Base-by-base conservation (phyloP, 495 filamentous ascomycete species). In the Penicillium ucsense region DNA sequence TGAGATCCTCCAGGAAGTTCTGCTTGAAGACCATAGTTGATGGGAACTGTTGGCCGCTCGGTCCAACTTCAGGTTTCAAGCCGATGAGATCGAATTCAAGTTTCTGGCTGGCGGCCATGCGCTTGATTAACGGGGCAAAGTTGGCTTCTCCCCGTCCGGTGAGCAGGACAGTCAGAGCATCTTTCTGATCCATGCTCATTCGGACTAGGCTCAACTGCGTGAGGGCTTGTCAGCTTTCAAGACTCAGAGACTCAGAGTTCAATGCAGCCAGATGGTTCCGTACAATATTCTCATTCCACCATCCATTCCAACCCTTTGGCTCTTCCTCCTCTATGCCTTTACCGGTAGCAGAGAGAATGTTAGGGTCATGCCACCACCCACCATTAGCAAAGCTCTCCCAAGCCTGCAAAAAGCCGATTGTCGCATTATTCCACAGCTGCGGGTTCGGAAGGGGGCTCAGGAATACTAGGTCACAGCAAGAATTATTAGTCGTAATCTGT, bases 321-420 rank as follows among this genome's bases (percentile, higher is more conserved):
- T 97, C 91, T 65, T 97, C 92, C 31, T 78, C 75, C 37, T 88
- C 88, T 4, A 84, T 59, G 3, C 94, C 92, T 49, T 88, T 80
- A 20, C 92, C 92, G 3, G 88, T 95, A 4, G 90, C 83, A 27
- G 83, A 79, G 11, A 99, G 81, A 46, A 99, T 85, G 35, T 80
- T 78, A 27, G 82, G 71, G 59, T 97, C 89, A 64, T 99, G 92
- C 92, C 92, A 99, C 92, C 92, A 99, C 32, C 94, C 91, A 46
- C 92, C 92, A 51, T 83, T 85, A 31, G 81, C 68, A 46, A 99
- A 90, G 43, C 75, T 72, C 46, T 92, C 83, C 47, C 82, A 82
- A 28, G 76, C 77, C 51, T 86, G 79, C 5, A 99, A 72, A 44
- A 82, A 77, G 5, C 85, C 85, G 33, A 92, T 79, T 0, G 88